These are phyloP conservation scores for Pugionium dolabratum DNA, from an alignment of 345 rosid genomes.

Conservation along the genomic window DNA sequence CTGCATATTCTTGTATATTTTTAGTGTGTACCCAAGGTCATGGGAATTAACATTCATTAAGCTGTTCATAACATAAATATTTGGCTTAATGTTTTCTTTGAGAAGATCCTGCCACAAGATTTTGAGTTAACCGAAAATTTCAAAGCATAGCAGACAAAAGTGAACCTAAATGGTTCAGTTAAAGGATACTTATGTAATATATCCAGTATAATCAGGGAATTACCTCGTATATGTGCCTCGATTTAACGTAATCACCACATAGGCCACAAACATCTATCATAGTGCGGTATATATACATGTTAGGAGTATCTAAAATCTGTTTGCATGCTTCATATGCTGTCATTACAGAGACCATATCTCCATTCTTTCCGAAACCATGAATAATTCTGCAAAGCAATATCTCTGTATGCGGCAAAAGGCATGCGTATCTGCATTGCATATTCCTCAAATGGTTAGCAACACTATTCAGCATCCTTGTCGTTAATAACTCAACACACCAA, in stretches of 20 bases:
- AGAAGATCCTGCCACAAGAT: slow-evolving; percentile 67
- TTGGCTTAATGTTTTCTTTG: slow-evolving; percentile 59
- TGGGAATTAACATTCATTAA: slow-evolving; percentile 90
- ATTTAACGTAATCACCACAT: slow-evolving; percentile 68
- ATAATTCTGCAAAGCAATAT: slow-evolving; percentile 64
- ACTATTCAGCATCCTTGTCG: not conserved
- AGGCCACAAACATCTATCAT: slow-evolving; percentile 79
- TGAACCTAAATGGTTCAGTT: slow-evolving; percentile 14
- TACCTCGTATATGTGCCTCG: slow-evolving; percentile 88
- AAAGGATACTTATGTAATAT: slow-evolving; percentile 15
- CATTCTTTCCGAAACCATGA: slow-evolving; percentile 71
- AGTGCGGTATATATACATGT: slow-evolving; percentile 76
- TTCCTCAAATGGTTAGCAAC: slow-evolving; percentile 32
- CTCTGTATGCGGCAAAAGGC: slow-evolving; percentile 64
- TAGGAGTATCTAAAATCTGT: slow-evolving; percentile 53
- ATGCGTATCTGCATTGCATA: slow-evolving; percentile 62
- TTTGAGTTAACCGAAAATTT: slow-evolving; percentile 17
- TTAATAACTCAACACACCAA: not conserved
- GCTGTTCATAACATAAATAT: slow-evolving; percentile 81
- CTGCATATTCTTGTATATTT: slow-evolving; percentile 69
- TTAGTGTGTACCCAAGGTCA: slow-evolving; percentile 67
- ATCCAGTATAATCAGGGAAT: slow-evolving; percentile 26
- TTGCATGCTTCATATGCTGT: slow-evolving; percentile 66
- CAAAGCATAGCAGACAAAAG: slow-evolving; percentile 15
- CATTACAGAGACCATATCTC: slow-evolving; percentile 73